Evolutionary conservation across 129 eudicot genomes (phyloP).

Genomic region (Artemisia tridentata): DNA sequence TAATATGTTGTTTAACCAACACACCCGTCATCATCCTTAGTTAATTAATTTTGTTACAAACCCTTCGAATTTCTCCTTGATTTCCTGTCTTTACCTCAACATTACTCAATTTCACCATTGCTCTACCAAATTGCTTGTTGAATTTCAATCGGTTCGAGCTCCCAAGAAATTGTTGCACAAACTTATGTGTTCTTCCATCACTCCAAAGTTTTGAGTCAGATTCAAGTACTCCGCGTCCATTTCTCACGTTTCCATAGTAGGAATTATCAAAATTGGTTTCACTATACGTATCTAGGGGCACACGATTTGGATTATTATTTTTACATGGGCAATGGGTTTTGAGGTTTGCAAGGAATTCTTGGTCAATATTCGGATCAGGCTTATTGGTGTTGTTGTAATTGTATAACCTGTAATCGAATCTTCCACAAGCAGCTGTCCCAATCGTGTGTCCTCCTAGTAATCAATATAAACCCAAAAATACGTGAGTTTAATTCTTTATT

Average conservation of each 20-base stretch:
- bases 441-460: slow-evolving; percentile 68
- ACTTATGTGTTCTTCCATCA: slow-evolving; percentile 32
- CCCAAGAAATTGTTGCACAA: slow-evolving; percentile 40
- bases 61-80: slow-evolving; percentile 59
- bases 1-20: not conserved
- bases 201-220: slow-evolving; percentile 58
- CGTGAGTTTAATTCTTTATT: not conserved
- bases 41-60: slow-evolving; percentile 49
- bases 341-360: slow-evolving; percentile 43
- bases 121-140: slow-evolving; percentile 46
- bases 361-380: slow-evolving; percentile 36
- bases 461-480: not conserved
- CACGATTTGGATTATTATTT: slow-evolving; percentile 36
- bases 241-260: slow-evolving; percentile 52
- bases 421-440: slow-evolving; percentile 68
- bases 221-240: slow-evolving; percentile 61
- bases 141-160: slow-evolving; percentile 19
- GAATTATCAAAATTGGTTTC: slow-evolving; percentile 58
- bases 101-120: slow-evolving; percentile 77
- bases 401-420: slow-evolving; percentile 54
- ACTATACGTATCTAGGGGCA: slow-evolving; percentile 56
- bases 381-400: slow-evolving; percentile 20
- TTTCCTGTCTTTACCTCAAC: slow-evolving; percentile 33
- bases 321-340: slow-evolving; percentile 49
- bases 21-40: not conserved